Evolutionary conservation across 495 filamentous ascomycete species (phyloP), one percentile per base, ranked within the genome.

Genomic region (Penicillium waksmanii): DNA sequence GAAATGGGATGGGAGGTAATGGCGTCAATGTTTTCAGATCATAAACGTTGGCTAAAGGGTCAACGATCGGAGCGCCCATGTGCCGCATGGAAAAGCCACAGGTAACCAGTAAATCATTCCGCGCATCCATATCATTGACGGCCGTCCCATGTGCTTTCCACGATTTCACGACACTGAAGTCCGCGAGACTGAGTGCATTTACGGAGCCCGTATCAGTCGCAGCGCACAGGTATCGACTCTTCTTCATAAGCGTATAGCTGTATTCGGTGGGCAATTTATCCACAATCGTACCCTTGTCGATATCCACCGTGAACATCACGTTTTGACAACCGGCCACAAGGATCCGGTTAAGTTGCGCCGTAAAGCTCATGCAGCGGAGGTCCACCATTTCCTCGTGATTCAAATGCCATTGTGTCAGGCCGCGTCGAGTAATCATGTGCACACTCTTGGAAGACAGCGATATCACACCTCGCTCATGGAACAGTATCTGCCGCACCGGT

Each of bases 81-180:
- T 84, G 85, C 63, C 91, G 86, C 17, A 87, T 80, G 1, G 93
- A 94, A 69, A 90, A 95, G n/a, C 95, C 95, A 71, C 95, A 99
- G 23, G 93, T 97, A 18, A 97, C 87, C 31, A 98, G 83, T 60
- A 91, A 92, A 66, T 97, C 92, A 61, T 91, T 88, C 55, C 92
- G 89, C 7, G 92, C 91, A 75, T 98, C 94, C 89, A 99, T 96
- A 68, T 97, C 93, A 68, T 90, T 94, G 62, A 98, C 89, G 23
- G 82, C 85, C 3, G 90, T 87, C 3, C 84, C 82, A 61, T 98
- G 93, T 5, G 93, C 91, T 61, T 92, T 89, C 90, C 94, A 98
- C 13, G 84, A 83, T 66, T 93, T 96, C 48, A 93, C 79, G 13
- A 96, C 77, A 34, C 84, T 82, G 59, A 97, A 89, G 52, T 82